Evolutionary conservation across 1,284 basidiomycete species (phyloP).

Genomic region (Papiliotrema laurentii): DNA sequence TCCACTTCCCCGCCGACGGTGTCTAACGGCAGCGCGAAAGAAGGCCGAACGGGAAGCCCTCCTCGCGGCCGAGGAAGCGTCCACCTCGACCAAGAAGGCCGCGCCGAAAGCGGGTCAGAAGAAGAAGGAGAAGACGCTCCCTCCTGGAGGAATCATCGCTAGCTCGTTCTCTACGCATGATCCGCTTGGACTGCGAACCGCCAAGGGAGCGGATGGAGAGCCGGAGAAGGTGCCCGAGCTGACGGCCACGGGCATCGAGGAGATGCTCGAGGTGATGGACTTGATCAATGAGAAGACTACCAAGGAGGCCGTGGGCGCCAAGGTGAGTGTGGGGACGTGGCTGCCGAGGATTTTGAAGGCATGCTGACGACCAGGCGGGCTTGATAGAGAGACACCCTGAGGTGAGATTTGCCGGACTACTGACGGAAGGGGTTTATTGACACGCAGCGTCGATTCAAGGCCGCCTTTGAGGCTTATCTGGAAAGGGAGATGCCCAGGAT

Average conservation of each 20-base stretch:
- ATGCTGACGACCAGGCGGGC: slow-evolving; percentile 57
- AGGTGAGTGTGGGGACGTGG: slow-evolving; percentile 24
- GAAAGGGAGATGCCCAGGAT: slow-evolving; percentile 78
- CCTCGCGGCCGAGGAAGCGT: slow-evolving; percentile 76
- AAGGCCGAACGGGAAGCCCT: slow-evolving; percentile 52
- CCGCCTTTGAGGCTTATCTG: slow-evolving; percentile 86
- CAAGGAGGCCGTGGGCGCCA: slow-evolving; percentile 73
- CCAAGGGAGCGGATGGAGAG: slow-evolving; percentile 23
- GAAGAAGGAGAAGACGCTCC: slow-evolving; percentile 26
- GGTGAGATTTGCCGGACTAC: slow-evolving; percentile 52
- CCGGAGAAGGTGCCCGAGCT: slow-evolving; percentile 61
- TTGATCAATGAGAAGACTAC: slow-evolving; percentile 88
- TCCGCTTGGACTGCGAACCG: slow-evolving; percentile 61
- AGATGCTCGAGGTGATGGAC: slow-evolving; percentile 83
- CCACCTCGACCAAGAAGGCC: slow-evolving; percentile 60
- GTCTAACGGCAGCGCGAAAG: slow-evolving; percentile 50
- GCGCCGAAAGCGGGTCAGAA: slow-evolving; percentile 33
- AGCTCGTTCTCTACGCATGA: slow-evolving; percentile 46
- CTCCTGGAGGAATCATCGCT: slow-evolving; percentile 7
- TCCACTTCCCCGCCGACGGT: not conserved
- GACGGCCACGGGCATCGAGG: slow-evolving; percentile 82
- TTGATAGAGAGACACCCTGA: slow-evolving; percentile 90
- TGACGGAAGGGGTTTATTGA: not conserved
- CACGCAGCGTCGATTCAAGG: slow-evolving; percentile 79
- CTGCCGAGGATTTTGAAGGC: no score